Evolutionary conservation across 176 grass and related monocot genomes (phyloP).

Genomic region (Carex cristatella): DNA sequence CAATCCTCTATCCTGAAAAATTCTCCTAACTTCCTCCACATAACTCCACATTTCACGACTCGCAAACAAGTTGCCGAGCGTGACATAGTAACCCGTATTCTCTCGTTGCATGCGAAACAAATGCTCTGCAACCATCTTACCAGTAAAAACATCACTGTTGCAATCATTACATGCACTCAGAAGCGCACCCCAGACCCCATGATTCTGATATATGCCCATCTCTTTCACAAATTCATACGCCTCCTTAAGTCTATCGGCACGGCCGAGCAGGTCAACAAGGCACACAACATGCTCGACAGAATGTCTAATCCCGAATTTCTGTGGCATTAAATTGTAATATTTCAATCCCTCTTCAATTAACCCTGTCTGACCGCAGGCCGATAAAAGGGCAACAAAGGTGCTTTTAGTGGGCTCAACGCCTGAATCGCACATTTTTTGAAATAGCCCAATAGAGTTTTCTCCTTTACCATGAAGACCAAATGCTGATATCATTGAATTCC

Average conservation of each 20-base stretch:
- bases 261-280: slow-evolving; percentile 68
- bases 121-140: slow-evolving; percentile 47
- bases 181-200: slow-evolving; percentile 70
- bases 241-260: slow-evolving; percentile 47
- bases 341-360: slow-evolving; percentile 67
- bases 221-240: slow-evolving; percentile 50
- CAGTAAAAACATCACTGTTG: slow-evolving; percentile 37
- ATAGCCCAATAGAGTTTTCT: slow-evolving; percentile 56
- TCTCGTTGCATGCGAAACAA: slow-evolving; percentile 52
- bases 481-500: slow-evolving; percentile 92
- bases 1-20: slow-evolving; percentile 52
- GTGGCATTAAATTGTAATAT: slow-evolving; percentile 60
- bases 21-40: slow-evolving; percentile 41
- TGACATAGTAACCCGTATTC: slow-evolving; percentile 83
- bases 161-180: slow-evolving; percentile 50
- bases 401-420: slow-evolving; percentile 52
- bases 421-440: slow-evolving; percentile 52
- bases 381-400: slow-evolving; percentile 77
- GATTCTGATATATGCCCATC: slow-evolving; percentile 32
- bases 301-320: slow-evolving; percentile 52
- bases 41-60: slow-evolving; percentile 46
- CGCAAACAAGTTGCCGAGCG: slow-evolving; percentile 71
- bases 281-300: slow-evolving; percentile 66
- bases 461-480: slow-evolving; percentile 70
- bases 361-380: slow-evolving; percentile 70